Evolutionary conservation across 208 protist species (phyloP), one percentile per base, ranked within the genome.

Genomic region (Histomonas meleagridis): DNA sequence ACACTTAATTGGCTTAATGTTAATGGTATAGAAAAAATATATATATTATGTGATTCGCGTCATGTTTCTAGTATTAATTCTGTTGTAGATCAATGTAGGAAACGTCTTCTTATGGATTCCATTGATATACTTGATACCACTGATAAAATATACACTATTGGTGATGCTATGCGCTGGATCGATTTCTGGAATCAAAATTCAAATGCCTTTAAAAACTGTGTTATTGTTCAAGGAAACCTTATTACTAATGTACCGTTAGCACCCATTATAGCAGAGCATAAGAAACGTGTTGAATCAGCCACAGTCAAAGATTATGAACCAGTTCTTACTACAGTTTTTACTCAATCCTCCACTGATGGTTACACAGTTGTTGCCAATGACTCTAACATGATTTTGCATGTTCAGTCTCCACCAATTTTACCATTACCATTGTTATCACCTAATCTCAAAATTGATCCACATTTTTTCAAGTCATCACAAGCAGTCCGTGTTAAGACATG

Each of bases 11-110:
- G 76, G 76, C 26, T 86, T 10, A 55, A 28, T 46, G 12, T 55
- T 0, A 86, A 86, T 28, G 43, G 76, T n/a, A n/a, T 86, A 18
- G 76, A 86, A 53, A 86, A 86, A 55, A 86, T 86, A 38, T 86
- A 86, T 55, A 53, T 86, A 2, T 10, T 86, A 35, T 86, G 76
- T 28, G 26, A 48, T 40, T 12, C 40, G 10, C 51, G 16, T 26
- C 40, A 86, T 49, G 38, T 32, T 10, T 38, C 51, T n/a, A 26
- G 38, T 51, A 86, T 86, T 23, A 43, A 86, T 26, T 21, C 21
- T 1, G 23, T 55, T 38, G 55, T 46, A 28, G 26, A 43, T 3
- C 46, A 51, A 57, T 86, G 76, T 28, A 9, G 14, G 9, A 5
- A 40, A 32, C 9, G 76, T 21, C 51, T 86, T 40, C 23, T 86